A percentile compares a stretch with the other conserved stretches of the same genome.
Evolutionary conservation across 352 stramenopile genomes (phyloP).

Genomic region (Phytophthora tentaculata): DNA sequence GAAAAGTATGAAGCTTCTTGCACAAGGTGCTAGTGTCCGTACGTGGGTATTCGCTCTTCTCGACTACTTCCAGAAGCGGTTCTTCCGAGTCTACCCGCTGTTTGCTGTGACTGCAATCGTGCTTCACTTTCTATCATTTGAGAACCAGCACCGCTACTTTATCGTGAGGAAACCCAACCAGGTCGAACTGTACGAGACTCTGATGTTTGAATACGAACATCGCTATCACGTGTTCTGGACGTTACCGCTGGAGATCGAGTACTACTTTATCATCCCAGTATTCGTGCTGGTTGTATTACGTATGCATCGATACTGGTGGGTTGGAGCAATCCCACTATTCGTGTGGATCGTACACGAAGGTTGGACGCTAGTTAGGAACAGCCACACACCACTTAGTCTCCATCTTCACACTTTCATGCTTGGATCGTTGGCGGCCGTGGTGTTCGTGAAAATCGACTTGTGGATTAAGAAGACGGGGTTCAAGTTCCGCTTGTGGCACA

Average conservation of each 20-base stretch:
- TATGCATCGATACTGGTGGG: slow-evolving; percentile 36
- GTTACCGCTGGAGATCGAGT: slow-evolving; percentile 51
- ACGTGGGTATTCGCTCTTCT: slow-evolving; percentile 28
- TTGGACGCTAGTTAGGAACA: slow-evolving; percentile 26
- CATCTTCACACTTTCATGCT: slow-evolving; percentile 44
- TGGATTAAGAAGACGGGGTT: slow-evolving; percentile 31
- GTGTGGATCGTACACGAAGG: slow-evolving; percentile 33
- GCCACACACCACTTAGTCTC: slow-evolving; percentile 31
- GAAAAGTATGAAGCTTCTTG: slow-evolving; percentile 36
- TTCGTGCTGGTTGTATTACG: slow-evolving; percentile 35
- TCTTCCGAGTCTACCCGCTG: slow-evolving; percentile 64
- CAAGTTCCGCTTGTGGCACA: slow-evolving; percentile 26
- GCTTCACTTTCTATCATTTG: slow-evolving; percentile 35
- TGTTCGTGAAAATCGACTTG: slow-evolving; percentile 36
- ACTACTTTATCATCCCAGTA: slow-evolving; percentile 51
- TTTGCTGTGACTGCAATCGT: slow-evolving; percentile 44
- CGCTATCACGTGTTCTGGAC: slow-evolving; percentile 61
- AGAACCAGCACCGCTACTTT: slow-evolving; percentile 40
- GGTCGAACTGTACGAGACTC: slow-evolving; percentile 42
- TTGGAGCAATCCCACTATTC: slow-evolving; percentile 30
- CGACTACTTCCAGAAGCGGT: slow-evolving; percentile 59
- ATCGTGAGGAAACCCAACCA: slow-evolving; percentile 23
- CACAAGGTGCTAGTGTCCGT: slow-evolving; percentile 17
- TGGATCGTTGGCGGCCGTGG: slow-evolving; percentile 40
- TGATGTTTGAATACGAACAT: slow-evolving; percentile 40